phyloP scores from a whole-genome alignment of 371 early-diverging fungal species.

The Parasitella parasitica region DNA sequence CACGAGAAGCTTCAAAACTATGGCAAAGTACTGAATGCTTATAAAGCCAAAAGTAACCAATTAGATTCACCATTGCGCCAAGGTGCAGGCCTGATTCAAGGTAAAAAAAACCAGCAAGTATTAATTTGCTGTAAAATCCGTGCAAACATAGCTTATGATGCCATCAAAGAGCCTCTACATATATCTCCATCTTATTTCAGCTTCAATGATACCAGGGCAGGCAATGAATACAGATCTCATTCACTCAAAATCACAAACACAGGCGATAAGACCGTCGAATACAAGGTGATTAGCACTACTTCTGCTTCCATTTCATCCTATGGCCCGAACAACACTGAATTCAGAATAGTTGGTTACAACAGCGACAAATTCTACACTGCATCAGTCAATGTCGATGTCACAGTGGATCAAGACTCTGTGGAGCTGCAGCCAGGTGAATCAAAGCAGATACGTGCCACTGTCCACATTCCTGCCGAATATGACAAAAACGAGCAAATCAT shows the following conservation, averaged over 20 bases:
- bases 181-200: slow-evolving; percentile 67
- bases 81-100: slow-evolving; percentile 81
- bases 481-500: slow-evolving; percentile 14
- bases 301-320: slow-evolving; percentile 3
- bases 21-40: slow-evolving; percentile 22
- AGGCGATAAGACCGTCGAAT: slow-evolving; percentile 45
- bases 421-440: slow-evolving; percentile 3
- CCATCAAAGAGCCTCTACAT: slow-evolving; percentile 52
- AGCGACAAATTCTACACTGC: neutral
- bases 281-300: slow-evolving; percentile 7
- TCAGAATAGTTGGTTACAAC: neutral
- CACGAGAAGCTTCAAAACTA: slow-evolving; percentile 51
- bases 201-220: slow-evolving; percentile 65
- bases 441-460: neutral
- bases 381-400: neutral
- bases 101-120: too few species aligned
- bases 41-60: slow-evolving; percentile 2
- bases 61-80: slow-evolving; percentile 50
- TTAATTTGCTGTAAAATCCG: too few species aligned
- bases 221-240: slow-evolving; percentile 3
- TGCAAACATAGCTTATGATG: slow-evolving; percentile 40
- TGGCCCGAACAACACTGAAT: neutral
- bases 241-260: slow-evolving; percentile 49
- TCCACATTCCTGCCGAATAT: neutral
- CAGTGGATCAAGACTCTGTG: neutral